Conservation (phyloP, 176 grass and related monocot species). For the Leersia perrieri region DNA sequence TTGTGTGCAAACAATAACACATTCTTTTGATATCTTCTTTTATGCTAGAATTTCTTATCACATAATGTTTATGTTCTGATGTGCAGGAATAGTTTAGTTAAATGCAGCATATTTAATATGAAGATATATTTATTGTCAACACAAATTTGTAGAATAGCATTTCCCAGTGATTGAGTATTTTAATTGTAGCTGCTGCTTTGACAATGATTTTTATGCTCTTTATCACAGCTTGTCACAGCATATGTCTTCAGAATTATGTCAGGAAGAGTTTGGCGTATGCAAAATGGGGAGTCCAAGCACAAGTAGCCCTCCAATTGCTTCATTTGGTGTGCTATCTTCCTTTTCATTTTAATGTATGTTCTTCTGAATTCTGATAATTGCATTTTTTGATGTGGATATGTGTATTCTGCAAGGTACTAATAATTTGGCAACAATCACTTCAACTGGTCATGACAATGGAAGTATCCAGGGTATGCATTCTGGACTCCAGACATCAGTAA, state of each 20-base stretch:
- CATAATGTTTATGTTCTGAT: not conserved
- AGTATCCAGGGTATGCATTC: constrained; percentile 54
- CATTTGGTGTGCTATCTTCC: constrained; percentile 52
- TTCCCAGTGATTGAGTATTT: not conserved
- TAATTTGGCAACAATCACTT: constrained; percentile 36
- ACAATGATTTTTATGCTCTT: constrained; percentile 16
- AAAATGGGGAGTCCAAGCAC: constrained; percentile 63
- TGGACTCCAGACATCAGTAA: constrained; percentile 48
- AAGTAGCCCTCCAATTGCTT: constrained; percentile 54
- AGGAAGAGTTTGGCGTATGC: constrained; percentile 52
- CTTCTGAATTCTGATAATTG: not conserved
- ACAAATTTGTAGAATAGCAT: not conserved
- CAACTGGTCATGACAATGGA: constrained; percentile 64
- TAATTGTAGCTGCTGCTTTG: not conserved
- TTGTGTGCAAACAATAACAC: not conserved
- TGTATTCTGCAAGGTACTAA: constrained; percentile 28
- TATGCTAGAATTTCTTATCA: not conserved
- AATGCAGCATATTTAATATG: not conserved
- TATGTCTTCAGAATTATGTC: constrained; percentile 53
- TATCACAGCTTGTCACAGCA: constrained; percentile 64
- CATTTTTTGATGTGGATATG: constrained; percentile 25
- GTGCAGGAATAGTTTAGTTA: not conserved
- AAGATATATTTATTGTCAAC: not conserved
- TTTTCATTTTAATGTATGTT: constrained; percentile 11
- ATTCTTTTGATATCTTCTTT: constrained; percentile 1